Evolutionary conservation across 2,329 filamentous ascomycete species (phyloP), one percentile per base, ranked within the genome.

Genomic region (Ophiostoma angusticollis): DNA sequence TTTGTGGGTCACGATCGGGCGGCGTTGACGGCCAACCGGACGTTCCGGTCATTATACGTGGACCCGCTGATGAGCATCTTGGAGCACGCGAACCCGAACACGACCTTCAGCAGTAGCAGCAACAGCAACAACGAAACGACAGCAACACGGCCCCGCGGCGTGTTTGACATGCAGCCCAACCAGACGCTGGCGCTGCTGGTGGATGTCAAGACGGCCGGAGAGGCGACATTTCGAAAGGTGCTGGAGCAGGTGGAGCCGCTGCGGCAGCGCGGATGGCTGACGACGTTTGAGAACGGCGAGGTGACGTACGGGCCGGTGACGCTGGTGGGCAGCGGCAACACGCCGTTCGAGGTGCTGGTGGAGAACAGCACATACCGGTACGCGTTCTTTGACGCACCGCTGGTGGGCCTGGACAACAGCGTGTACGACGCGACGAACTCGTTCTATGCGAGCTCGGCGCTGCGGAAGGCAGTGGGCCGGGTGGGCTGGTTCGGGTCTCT

Each of bases 251-350:
- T 84, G 0, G 59, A 72, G 40, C 69, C 76, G 2, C 61, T 84
- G 6, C 64, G 76, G 4, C 58, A 70, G 29, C 62, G 60, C 29
- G 68, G 68, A n/a, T 83, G 67, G 64, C 54, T 79, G 16, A 68
- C 64, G 11, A 64, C 59, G 43, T 66, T 70, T 37, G 59, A 71
- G 18, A 62, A 74, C 35, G 64, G 61, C 13, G 52, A 59, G 13
- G 52, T 80, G 3, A 54, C 70, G 27, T 52, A 59, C 17, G 62
- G 78, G 1, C 73, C 75, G 1, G 57, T 85, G 25, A 84, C 79
- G 0, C 69, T 84, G 2, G 76, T 85, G 2, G 77, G 70, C 2
- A 82, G 78, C 1, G 80, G 81, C 11, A 71, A 72, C 46, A 68
- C 73, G 1, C 73, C 69, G 0, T 77, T 79, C 49, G 64, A 73